Evolutionary conservation across 305 asterid genomes (phyloP), one percentile per base, ranked within the genome.

Genomic region (Coffea humblotiana): DNA sequence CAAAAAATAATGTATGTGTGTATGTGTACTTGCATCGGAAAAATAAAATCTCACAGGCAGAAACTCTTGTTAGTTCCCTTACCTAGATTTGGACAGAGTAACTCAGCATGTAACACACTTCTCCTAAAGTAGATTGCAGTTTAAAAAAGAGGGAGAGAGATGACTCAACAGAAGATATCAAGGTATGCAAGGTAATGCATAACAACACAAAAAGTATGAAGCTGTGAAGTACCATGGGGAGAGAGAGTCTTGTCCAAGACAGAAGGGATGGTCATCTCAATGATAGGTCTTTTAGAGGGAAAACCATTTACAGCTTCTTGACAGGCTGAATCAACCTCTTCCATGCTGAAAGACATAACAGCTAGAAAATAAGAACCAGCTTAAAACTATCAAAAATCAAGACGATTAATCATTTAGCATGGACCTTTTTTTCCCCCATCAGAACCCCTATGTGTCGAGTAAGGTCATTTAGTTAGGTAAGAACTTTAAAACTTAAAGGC

Each of bases 221-320:
- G 12, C 7, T 35, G 25, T 48, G n/a, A 29, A 72, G 81, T 90
- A 95, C 98, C 98, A 2, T 89, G 89, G 77, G 99, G 98, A 88
- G 97, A 90, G 56, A 93, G 90, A 60, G 98, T 95, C 83, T 89
- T 89, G 89, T 93, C 99, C 82, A 95, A 66, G 82, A 84, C 97
- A 77, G 97, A 93, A 71, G 99, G 99, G 79, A 95, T 95, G 73
- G 99, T 93, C 99, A 95, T 95, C 92, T 95, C 98, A 83, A 95
- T 95, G 79, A 93, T 67, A 73, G 98, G 99, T 82, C 96, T 87
- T 77, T 84, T 85, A 81, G 98, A 95, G 61, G 98, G 97, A 66
- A 92, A 78, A 67, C 97, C 95, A 77, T 91, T 93, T 79, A 71
- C 78, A 79, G 94, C 90, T 78, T 93, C 98, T 90, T 84, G 91